Evolutionary conservation across 2,329 filamentous ascomycete genomes (phyloP).

Genomic region (Ascomycota sp.): DNA sequence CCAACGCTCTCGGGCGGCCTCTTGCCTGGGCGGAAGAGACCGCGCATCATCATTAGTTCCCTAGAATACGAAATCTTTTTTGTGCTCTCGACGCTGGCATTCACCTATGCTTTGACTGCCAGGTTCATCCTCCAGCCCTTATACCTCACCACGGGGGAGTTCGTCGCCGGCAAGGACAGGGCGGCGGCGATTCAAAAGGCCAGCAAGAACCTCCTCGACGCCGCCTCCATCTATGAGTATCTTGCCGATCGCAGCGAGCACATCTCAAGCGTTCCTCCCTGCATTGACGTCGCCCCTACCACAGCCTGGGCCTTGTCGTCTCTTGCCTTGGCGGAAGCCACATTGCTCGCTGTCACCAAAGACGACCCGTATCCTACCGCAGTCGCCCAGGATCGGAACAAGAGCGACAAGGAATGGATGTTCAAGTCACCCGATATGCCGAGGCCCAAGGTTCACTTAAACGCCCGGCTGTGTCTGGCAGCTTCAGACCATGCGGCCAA

Average conservation of each 20-base stretch:
- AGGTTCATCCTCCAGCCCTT: slow-evolving; percentile 50
- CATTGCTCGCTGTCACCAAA: slow-evolving; percentile 71
- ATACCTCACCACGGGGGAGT: slow-evolving; percentile 40
- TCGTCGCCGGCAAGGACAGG: slow-evolving; percentile 41
- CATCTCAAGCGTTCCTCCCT: slow-evolving; percentile 18
- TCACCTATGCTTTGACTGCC: slow-evolving; percentile 49
- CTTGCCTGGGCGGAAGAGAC: slow-evolving; percentile 38
- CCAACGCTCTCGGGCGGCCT: slow-evolving; percentile 48
- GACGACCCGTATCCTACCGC: slow-evolving; percentile 80
- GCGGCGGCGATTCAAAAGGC: slow-evolving; percentile 47
- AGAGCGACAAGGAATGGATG: slow-evolving; percentile 86
- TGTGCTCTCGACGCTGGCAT: slow-evolving; percentile 52
- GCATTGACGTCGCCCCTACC: slow-evolving; percentile 29
- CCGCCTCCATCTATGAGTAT: slow-evolving; percentile 56
- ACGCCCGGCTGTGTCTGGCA: slow-evolving; percentile 68
- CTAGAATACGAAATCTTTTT: slow-evolving; percentile 72
- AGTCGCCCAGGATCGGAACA: slow-evolving; percentile 61
- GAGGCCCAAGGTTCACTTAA: slow-evolving; percentile 70
- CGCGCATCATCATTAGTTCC: slow-evolving; percentile 46
- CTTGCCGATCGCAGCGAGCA: slow-evolving; percentile 34
- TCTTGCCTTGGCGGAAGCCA: slow-evolving; percentile 68
- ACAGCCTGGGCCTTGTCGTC: slow-evolving; percentile 33
- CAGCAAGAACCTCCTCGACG: slow-evolving; percentile 55
- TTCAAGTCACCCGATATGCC: slow-evolving; percentile 72
- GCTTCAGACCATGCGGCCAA: slow-evolving; percentile 70